Conservation (phyloP, 176 grass and related monocot genomes). For the Juncus inflexus region DNA sequence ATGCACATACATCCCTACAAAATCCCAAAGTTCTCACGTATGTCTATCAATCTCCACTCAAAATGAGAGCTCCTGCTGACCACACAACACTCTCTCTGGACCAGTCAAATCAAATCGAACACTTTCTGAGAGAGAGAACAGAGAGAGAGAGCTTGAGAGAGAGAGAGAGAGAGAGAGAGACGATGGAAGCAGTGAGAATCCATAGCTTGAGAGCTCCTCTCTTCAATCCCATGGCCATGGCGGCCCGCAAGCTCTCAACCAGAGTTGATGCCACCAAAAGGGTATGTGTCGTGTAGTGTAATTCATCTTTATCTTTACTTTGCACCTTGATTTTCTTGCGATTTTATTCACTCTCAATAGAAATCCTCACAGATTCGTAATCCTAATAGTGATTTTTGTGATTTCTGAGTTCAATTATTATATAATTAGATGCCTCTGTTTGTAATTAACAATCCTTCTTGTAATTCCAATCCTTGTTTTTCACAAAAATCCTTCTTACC, state of each 20-base stretch:
- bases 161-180: background rate
- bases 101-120: no score
- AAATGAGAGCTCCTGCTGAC: no score
- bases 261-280: conserved; percentile 26
- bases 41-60: background rate
- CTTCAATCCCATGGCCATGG: conserved; percentile 33
- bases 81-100: no score
- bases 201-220: conserved; percentile 9
- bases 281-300: conserved; percentile 13
- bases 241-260: conserved; percentile 23
- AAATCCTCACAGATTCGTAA: background rate
- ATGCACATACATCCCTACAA: background rate
- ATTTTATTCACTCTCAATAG: background rate
- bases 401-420: no score
- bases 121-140: no score
- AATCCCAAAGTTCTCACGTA: background rate
- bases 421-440: no score
- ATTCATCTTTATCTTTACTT: background rate
- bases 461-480: background rate
- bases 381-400: background rate
- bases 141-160: background rate
- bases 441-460: background rate
- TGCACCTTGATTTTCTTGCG: background rate
- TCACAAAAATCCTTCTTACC: background rate
- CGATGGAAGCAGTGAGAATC: conserved; percentile 13